A percentile compares a stretch with the other conserved stretches of the same genome.
These are phyloP conservation scores for Ajuga chamaepitys DNA, from an alignment of 257 asterid species.

Conservation along the genomic window DNA sequence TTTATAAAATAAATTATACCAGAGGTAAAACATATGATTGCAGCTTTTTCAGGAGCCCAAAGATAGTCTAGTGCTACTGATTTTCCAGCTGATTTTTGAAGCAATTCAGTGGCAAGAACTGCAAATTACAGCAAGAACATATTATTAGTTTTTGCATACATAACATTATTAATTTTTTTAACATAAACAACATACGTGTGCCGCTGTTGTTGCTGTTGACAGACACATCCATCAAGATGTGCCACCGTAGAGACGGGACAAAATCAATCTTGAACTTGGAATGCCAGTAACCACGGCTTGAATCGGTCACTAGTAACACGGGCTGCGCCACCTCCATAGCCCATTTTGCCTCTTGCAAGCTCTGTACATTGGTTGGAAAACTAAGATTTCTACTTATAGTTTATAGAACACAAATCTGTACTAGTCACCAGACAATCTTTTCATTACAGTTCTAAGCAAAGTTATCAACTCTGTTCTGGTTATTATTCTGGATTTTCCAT, in stretches of 20 bases:
- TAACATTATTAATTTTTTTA: not conserved
- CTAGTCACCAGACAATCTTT: not conserved
- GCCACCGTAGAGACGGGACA: constrained; percentile 55
- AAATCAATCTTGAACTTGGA: constrained; percentile 41
- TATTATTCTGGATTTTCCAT: too few species aligned
- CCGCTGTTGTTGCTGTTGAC: constrained; percentile 10
- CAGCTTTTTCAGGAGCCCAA: constrained; percentile 73
- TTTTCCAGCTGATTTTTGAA: constrained; percentile 19
- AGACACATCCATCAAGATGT: constrained; percentile 42
- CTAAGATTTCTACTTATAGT: not conserved
- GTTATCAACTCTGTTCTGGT: too few species aligned
- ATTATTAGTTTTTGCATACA: not conserved
- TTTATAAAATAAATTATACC: constrained; percentile 27
- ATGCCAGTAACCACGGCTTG: constrained; percentile 59
- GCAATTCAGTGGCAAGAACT: constrained; percentile 52
- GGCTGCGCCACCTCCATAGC: constrained; percentile 74
- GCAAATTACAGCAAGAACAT: constrained; percentile 13
- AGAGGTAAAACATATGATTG: constrained; percentile 75
- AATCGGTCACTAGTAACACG: constrained; percentile 52
- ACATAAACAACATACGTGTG: constrained; percentile 23
- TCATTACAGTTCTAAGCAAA: not conserved
- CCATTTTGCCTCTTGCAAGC: constrained; percentile 72
- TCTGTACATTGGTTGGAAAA: constrained; percentile 30
- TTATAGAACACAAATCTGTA: not conserved
- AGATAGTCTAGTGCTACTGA: constrained; percentile 30